Base-by-base conservation (phyloP, 2,329 filamentous ascomycete genomes). In the Pestalotiopsis sp. region DNA sequence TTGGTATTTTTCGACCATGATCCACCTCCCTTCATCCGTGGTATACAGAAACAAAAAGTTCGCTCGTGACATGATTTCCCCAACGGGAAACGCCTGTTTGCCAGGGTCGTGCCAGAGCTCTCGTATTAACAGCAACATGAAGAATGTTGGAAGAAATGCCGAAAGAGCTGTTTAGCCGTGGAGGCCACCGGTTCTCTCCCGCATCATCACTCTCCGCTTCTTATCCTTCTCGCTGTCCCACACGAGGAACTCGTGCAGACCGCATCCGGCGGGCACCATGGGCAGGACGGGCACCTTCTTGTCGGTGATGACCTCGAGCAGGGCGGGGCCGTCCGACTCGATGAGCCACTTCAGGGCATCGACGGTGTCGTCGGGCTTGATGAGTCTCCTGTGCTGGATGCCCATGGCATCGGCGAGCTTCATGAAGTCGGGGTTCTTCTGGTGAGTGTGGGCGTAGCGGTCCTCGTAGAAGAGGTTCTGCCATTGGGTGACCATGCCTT, bases 401-500 rank as follows among this genome's bases (percentile, higher is more conserved):
- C 91, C 90, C 95, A 98, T 98, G 25, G 95, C 91, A 72, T 98
- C 93, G 41, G 93, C 90, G 61, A 98, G 86, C 85, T 96, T 97
- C 82, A 95, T 93, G 79, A 98, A 98, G 80, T 98, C 91, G n/a
- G 95, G 94, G 82, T 98, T 98, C 78, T 89, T 87, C 83, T 97
- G 95, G 81, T 98, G 95, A 0, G 95, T 98, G 80, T 97, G 95
- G 45, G 94, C 88, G 76, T 91, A 98, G 75, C 95, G 91, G 78
- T 98, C 94, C 81, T 97, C 92, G 84, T 97, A 98, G 84, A 98
- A 98, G 73, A 98, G 90, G 76, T 94, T 95, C 83, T 98, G 95
- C 95, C 95, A 98, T 84, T 98, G 95, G 1, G 95, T 98, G 58
- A 98, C 95, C 95, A 98, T 98, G 66, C 95, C 95, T 83, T 98